Base-by-base conservation (phyloP, 2,329 filamentous ascomycete genomes). In the Cladosporium sp. region DNA sequence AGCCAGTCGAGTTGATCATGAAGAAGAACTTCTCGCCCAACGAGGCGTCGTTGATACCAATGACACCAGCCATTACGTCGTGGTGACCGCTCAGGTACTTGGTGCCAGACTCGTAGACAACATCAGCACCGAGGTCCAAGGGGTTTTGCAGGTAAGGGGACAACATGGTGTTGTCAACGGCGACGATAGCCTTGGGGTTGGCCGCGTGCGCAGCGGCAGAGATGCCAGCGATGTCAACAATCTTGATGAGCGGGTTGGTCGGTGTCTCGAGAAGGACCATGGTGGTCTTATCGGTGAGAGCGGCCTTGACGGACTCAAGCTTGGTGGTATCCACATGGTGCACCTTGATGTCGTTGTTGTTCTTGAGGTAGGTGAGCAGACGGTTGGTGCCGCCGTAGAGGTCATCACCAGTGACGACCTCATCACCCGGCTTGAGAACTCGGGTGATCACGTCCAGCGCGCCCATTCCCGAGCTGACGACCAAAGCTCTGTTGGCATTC, bases 121-220 rank as follows among this genome's bases (percentile, higher is more conserved):
- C 86, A 63, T 98, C 93, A 13, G 92, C 91, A 51, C 94, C 93
- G 22, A 97, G 78, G 54, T 97, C 92, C 15, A 98, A 81, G 5
- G 93, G 93, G 72, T 95, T 97, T 63, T 85, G 85, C 7, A 98
- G 83, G 75, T 96, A 85, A 9, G 93, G 93, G 2, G 91, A 96
- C 58, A 98, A 84, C 93, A 98, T 98, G 51, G 93, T 98, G 75
- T 98, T 98, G 72, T 98, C 93, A 20, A 97, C 93, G 2, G 91
- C 83, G 13, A 98, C 90, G 35, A 97, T 75, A 20, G 88, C 86
- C 55, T 80, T 81, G 7, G 85, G 75, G 68, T 93, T 95, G 43
- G 80, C 80, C 32, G 84, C 82, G 68, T 97, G 93, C 0, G 86
- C 81, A 16, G 85, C 73, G 33, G 78, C 76, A 12, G 93, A 83